Base-by-base conservation (phyloP, 208 protist species). In the Leptomonas pyrrhocoris region DNA sequence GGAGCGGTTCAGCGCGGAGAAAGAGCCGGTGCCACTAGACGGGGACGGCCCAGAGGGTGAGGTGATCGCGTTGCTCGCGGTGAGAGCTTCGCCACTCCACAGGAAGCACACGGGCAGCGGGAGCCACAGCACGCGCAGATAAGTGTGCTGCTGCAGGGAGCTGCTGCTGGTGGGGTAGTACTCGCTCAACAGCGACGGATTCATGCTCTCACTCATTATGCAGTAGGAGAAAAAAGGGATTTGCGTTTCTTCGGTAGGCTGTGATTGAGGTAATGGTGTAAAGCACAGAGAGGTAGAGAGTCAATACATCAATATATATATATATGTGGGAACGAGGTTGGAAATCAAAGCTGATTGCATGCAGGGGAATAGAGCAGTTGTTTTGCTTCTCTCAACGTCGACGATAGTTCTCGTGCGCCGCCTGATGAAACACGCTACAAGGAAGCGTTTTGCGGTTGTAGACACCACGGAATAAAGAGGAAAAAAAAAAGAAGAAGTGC, bases 41-140 rank as follows among this genome's bases (percentile, higher is more conserved):
- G 42, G 48, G 0, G 64, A 68, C 9, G 64, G 7, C 30, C 0
- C 9, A 5, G 54, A 34, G 8, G 13, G n/a, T 1, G 54, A 46
- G 13, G 64, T 21, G 28, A 49, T 1, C 6, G 50, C 31, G 34
- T 55, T 53, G 38, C 21, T 68, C 15, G 64, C 28, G 2, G 48
- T 36, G 18, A 71, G 72, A 6, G 48, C 53, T 40, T 77, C 65
- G 34, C 72, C 64, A 34, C 72, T 77, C 72, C 72, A 77, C 40
- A 72, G 21, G 54, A 77, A 60, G 53, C 88, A 94, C 16, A 83
- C 69, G 1, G 73, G 81, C 21, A 94, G 63, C 15, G 91, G 82
- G 28, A 94, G 75, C 89, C 88, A 96, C 68, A 94, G 54, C n/a
- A 96, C 68, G 18, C 81, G 78, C 19, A 83, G 74, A 53, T 80